Evolutionary conservation across 768 basidiomycete species (phyloP).

Genomic region (Agrocybe praecox): DNA sequence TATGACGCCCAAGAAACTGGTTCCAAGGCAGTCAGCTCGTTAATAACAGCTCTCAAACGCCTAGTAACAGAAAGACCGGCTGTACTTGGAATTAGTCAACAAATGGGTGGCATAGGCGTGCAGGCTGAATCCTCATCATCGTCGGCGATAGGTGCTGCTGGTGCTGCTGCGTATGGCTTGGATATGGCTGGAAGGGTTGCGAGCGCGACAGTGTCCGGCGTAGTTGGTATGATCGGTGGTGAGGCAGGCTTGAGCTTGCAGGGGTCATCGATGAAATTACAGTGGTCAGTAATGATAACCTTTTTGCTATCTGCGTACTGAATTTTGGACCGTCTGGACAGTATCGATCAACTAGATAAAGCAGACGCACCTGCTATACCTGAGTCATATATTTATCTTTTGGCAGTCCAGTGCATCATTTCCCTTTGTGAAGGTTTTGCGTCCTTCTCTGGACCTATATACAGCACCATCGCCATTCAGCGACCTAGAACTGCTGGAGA

Average conservation of each 20-base stretch:
- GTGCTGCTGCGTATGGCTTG: slow-evolving; percentile 53
- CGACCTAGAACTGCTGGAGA: slow-evolving; percentile 64
- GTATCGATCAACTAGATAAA: slow-evolving; percentile 98
- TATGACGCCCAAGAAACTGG: slow-evolving; percentile 67
- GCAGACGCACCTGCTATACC: slow-evolving; percentile 93
- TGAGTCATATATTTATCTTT: slow-evolving; percentile 90
- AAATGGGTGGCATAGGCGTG: slow-evolving; percentile 83
- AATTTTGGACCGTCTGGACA: slow-evolving; percentile 29
- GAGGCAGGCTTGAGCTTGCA: slow-evolving; percentile 68
- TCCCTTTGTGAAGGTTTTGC: slow-evolving; percentile 88
- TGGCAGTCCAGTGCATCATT: slow-evolving; percentile 86
- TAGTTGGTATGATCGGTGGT: slow-evolving; percentile 83
- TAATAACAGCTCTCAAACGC: slow-evolving; percentile 84
- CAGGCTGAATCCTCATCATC: slow-evolving; percentile 29
- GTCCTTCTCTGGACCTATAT: slow-evolving; percentile 73
- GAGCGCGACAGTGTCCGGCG: slow-evolving; percentile 80
- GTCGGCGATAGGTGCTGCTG: slow-evolving; percentile 25
- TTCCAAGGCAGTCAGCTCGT: slow-evolving; percentile 72
- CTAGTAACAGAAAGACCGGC: slow-evolving; percentile 88
- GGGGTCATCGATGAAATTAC: slow-evolving; percentile 82
- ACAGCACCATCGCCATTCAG: slow-evolving; percentile 70
- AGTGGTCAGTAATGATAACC: slow-evolving; percentile 62
- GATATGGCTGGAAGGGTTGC: slow-evolving; percentile 87
- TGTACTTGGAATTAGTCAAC: slow-evolving; percentile 74
- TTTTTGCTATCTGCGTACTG: not conserved